Conservation (phyloP, 73 alveolate species). For the Tetrahymena borealis region DNA sequence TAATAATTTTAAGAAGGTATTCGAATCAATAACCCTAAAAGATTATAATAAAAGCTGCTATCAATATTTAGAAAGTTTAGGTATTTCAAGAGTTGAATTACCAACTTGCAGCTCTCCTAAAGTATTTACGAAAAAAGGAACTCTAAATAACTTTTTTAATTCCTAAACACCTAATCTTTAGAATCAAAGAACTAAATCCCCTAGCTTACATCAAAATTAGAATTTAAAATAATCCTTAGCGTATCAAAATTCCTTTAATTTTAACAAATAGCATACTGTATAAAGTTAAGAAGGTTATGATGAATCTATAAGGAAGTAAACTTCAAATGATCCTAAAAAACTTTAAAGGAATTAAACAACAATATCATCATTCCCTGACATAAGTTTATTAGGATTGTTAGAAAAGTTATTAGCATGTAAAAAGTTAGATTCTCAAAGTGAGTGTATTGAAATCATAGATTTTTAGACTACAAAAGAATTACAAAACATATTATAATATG, state of each 20-base stretch:
- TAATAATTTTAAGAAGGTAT: background rate
- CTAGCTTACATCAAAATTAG: background rate
- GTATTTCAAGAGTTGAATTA: background rate
- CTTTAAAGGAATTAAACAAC: background rate
- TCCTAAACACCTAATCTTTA: background rate
- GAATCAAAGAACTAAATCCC: background rate
- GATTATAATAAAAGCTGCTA: background rate
- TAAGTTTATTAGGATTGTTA: background rate
- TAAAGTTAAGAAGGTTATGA: background rate
- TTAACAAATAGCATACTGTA: background rate
- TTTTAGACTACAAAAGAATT: background rate
- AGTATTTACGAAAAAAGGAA: background rate
- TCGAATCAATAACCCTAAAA: background rate
- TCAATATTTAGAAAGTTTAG: background rate
- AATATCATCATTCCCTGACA: background rate
- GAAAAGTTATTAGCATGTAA: background rate
- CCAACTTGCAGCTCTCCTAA: background rate
- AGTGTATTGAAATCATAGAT: background rate
- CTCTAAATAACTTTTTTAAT: no score
- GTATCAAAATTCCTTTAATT: no score
- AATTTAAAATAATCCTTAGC: no score
- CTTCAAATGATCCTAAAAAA: background rate
- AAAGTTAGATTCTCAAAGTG: background rate
- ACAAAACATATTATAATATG: background rate
- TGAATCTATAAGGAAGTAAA: background rate